Conservation (phyloP, 805 yeast species). For the Ascoidea asiatica region DNA sequence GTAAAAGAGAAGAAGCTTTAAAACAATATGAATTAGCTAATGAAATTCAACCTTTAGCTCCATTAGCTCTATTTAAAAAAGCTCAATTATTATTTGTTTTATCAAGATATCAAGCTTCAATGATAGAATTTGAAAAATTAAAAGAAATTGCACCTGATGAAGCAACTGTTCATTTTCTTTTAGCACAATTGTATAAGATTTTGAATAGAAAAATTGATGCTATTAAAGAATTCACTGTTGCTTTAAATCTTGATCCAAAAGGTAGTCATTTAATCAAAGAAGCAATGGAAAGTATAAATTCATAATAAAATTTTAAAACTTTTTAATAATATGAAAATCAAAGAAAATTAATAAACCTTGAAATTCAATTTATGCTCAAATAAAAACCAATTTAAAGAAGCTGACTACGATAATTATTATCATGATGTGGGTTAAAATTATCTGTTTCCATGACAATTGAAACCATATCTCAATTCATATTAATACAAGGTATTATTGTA, state of each 20-base stretch:
- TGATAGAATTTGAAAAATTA: slow-evolving; percentile 60
- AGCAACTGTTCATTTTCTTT: slow-evolving; percentile 78
- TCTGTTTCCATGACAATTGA: no score
- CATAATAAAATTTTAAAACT: no score
- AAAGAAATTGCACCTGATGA: slow-evolving; percentile 82
- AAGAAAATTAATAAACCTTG: no score
- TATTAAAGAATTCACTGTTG: slow-evolving; percentile 73
- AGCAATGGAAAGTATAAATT: slow-evolving; percentile 49
- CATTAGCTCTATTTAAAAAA: slow-evolving; percentile 77
- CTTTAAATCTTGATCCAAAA: slow-evolving; percentile 84
- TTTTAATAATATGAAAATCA: no score
- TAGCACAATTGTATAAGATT: slow-evolving; percentile 77
- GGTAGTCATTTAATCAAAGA: slow-evolving; percentile 78
- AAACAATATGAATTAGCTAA: slow-evolving; percentile 75
- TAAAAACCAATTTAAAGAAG: no score
- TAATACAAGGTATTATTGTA: no score
- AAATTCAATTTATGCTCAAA: no score
- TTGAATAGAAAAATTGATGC: slow-evolving; percentile 68
- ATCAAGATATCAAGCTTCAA: slow-evolving; percentile 59
- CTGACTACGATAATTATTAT: no score
- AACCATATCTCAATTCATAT: no score
- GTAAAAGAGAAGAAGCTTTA: slow-evolving; percentile 57
- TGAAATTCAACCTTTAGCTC: slow-evolving; percentile 71
- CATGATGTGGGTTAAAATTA: no score
- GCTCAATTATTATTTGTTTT: slow-evolving; percentile 68